Evolutionary conservation across 1,284 basidiomycete species (phyloP).

Genomic region (Phellopilus nigrolimitatus): DNA sequence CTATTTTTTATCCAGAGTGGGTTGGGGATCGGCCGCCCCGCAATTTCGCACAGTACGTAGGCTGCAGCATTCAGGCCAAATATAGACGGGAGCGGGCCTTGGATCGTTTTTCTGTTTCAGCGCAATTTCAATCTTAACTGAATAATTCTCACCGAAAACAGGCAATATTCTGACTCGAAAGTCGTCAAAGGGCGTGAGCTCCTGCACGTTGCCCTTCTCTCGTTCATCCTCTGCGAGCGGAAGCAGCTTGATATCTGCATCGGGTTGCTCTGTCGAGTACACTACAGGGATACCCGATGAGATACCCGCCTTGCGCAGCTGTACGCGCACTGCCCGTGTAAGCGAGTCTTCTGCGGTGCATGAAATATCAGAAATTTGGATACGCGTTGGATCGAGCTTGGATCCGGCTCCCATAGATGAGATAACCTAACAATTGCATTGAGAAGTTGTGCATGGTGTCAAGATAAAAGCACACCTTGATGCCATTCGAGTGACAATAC

Average conservation of each 20-base stretch:
- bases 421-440: slow-evolving; percentile 58
- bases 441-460: slow-evolving; percentile 2
- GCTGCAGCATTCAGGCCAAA: slow-evolving; percentile 88
- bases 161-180: slow-evolving; percentile 90
- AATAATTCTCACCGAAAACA: slow-evolving; percentile 57
- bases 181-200: slow-evolving; percentile 89
- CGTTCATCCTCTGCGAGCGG: slow-evolving; percentile 93
- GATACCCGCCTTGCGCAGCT: slow-evolving; percentile 69
- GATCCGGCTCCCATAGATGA: slow-evolving; percentile 98
- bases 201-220: slow-evolving; percentile 83
- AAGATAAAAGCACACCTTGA: slow-evolving; percentile 51
- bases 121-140: slow-evolving; percentile 1
- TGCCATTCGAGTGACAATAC: slow-evolving; percentile 70
- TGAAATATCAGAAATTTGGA: slow-evolving; percentile 95
- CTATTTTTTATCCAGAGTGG: slow-evolving; percentile 82
- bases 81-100: slow-evolving; percentile 80
- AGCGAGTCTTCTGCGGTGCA: slow-evolving; percentile 93
- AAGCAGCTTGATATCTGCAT: slow-evolving; percentile 77
- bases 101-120: background rate
- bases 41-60: slow-evolving; percentile 81
- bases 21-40: slow-evolving; percentile 76
- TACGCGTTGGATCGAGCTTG: slow-evolving; percentile 90
- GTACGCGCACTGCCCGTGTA: slow-evolving; percentile 83
- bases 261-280: slow-evolving; percentile 92
- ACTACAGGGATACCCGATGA: slow-evolving; percentile 85